Base-by-base conservation (phyloP, 306 rosid species). In the Vicia sativa region DNA sequence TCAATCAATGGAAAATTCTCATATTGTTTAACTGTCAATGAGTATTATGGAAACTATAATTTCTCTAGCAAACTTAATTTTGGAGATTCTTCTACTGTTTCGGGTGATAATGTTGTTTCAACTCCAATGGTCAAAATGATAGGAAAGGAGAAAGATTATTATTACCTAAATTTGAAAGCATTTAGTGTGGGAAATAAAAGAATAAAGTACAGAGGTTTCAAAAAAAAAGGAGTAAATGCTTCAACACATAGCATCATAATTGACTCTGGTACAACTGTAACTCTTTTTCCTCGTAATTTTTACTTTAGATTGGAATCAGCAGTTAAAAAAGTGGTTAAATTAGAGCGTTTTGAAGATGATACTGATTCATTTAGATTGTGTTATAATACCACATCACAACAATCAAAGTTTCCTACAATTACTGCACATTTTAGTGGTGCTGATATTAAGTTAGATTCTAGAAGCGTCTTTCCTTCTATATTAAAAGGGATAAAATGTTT, bases 341-440 rank as follows among this genome's bases (percentile, higher is more conserved):
- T 50, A 11, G 4, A 28, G n/a, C 71, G 42, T 31, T 43, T 14
- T 0, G 0, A 44, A 0, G 75, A 63, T 1, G 26, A 1, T 23
- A 23, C 26, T 25, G 0, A 0, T 2, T 3, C 21, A 1, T 0
- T 5, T 0, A 38, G 2, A 2, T 82, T 80, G 87, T 23, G n/a
- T n/a, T 83, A 77, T 70, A 15, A 1, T 65, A n/a, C 81, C 6
- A n/a, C 21, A 23, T 23, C 26, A 12, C 11, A 26, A 13, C 9
- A 8, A 23, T 23, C 26, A 23, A 23, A 26, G 0, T 10, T 5
- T 29, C 84, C 82, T 0, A 8, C 12, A 0, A 74, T 80, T 12
- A 78, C 76, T 0, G 38, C 76, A 25, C 90, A 82, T 70, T 85
- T 82, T 39, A 46, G 6, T 0, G 85, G 78, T 13, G 90, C 76